Conservation (phyloP, 83 land plant genomes). For the Picea abies region DNA sequence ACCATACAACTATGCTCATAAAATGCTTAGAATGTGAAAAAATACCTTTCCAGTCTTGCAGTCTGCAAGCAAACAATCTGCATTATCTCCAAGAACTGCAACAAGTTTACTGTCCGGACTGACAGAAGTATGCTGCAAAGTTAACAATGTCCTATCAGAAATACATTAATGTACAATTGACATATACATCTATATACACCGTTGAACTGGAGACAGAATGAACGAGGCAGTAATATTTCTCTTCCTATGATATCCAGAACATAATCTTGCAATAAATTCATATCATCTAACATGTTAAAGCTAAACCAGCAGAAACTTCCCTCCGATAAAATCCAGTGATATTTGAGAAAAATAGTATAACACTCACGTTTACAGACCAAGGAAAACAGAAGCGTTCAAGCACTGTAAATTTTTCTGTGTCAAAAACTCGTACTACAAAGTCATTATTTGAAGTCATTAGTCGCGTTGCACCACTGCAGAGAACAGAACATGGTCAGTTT, state of each 20-base stretch:
- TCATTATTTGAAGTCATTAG: constrained; percentile 93
- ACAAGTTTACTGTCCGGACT: constrained; percentile 65
- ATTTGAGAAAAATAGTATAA: not conserved
- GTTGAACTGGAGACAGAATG: not conserved
- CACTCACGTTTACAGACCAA: constrained; percentile 97
- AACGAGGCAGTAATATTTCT: not conserved
- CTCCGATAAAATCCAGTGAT: too few relatives aligned
- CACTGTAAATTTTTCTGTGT: constrained; percentile 64
- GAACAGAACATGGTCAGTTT: constrained; percentile 4
- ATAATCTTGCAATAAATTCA: not conserved
- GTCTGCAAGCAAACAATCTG: constrained; percentile 84
- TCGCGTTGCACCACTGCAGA: constrained; percentile 38
- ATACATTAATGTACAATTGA: constrained; percentile 13
- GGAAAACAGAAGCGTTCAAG: constrained; percentile 60
- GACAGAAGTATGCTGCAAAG: constrained; percentile 76
- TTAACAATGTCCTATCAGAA: not conserved
- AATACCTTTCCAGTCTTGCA: constrained; percentile 82
- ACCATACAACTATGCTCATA: not conserved
- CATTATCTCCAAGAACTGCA: constrained; percentile 65
- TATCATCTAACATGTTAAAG: not conserved
- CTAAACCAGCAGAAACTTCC: not conserved
- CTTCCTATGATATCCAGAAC: not conserved
- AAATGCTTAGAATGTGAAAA: not conserved
- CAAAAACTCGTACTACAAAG: constrained; percentile 37
- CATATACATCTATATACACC: not conserved